Evolutionary conservation across 352 stramenopile species (phyloP).

Genomic region (Elongisporangium anandrum): DNA sequence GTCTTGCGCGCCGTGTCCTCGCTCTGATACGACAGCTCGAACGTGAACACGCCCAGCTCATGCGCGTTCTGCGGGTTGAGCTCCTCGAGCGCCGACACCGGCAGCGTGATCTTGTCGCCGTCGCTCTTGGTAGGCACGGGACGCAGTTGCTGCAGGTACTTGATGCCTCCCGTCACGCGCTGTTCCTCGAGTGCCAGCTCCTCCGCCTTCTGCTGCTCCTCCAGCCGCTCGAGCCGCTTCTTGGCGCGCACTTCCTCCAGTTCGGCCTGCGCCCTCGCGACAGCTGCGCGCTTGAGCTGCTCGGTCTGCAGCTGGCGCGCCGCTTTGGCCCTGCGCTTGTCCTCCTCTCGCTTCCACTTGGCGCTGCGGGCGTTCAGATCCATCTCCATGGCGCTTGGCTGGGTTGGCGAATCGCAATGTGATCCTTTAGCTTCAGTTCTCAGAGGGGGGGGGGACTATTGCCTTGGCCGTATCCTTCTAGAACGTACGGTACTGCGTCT

Average conservation of each 20-base stretch:
- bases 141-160: conserved; percentile 43
- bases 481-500: too few relatives aligned
- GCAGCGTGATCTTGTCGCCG: conserved; percentile 76
- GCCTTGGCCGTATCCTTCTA: too few relatives aligned
- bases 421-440: too few relatives aligned
- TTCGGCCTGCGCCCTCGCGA: conserved; percentile 29
- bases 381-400: conserved; percentile 47
- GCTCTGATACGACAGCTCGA: conserved; percentile 52
- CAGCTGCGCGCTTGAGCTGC: conserved; percentile 40
- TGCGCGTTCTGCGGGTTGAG: conserved; percentile 76
- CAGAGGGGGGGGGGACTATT: too few relatives aligned
- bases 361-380: conserved; percentile 60
- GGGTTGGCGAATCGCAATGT: too few relatives aligned
- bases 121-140: conserved; percentile 43
- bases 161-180: conserved; percentile 65
- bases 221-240: conserved; percentile 38
- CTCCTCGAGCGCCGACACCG: conserved; percentile 65
- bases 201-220: conserved; percentile 36
- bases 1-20: conserved; percentile 24
- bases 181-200: conserved; percentile 58
- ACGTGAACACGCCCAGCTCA: conserved; percentile 76
- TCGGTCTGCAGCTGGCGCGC: conserved; percentile 53
- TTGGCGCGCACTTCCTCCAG: conserved; percentile 39
- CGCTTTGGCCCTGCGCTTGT: conserved; percentile 51
- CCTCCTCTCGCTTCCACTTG: conserved; percentile 68